Percentiles rank a stretch among this genome's conserved stretches.
Conservation (phyloP, 23 red algal genomes). For the Gracilaria gracilis region DNA sequence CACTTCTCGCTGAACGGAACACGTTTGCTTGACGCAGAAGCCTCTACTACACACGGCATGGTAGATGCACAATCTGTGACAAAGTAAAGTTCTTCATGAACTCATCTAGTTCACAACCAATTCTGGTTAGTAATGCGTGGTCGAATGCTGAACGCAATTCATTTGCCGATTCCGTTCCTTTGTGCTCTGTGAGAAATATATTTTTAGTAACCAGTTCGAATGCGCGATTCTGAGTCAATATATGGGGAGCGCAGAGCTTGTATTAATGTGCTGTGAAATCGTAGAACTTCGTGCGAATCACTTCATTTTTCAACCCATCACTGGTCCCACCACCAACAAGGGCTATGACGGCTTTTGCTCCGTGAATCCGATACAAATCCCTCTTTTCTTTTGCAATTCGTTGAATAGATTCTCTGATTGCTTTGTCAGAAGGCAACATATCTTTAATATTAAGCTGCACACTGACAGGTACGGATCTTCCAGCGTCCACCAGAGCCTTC, state of each 20-base stretch:
- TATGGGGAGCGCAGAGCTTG: background rate
- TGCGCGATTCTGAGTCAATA: background rate
- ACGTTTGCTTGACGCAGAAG: background rate
- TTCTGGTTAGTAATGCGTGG: background rate
- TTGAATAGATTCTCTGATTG: background rate
- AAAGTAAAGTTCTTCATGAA: constrained; percentile 18
- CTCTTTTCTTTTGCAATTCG: background rate
- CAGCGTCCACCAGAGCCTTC: background rate
- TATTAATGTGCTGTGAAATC: background rate
- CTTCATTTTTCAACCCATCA: background rate
- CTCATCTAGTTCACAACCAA: background rate
- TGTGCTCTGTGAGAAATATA: too few species aligned
- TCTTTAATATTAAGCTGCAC: constrained; percentile 10
- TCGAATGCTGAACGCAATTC: too few species aligned
- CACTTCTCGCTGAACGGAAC: background rate
- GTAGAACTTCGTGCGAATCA: background rate
- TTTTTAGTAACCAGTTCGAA: background rate
- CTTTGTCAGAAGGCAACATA: background rate
- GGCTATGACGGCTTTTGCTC: background rate
- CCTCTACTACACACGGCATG: background rate
- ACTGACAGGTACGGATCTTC: background rate
- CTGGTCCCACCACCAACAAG: background rate
- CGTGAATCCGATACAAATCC: background rate
- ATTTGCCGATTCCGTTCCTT: too few species aligned
- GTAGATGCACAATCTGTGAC: background rate